Percentiles rank a stretch among this genome's conserved stretches.
phyloP scores from a whole-genome alignment of 139 green algal species.

The Chlamydomonas eustigma region DNA sequence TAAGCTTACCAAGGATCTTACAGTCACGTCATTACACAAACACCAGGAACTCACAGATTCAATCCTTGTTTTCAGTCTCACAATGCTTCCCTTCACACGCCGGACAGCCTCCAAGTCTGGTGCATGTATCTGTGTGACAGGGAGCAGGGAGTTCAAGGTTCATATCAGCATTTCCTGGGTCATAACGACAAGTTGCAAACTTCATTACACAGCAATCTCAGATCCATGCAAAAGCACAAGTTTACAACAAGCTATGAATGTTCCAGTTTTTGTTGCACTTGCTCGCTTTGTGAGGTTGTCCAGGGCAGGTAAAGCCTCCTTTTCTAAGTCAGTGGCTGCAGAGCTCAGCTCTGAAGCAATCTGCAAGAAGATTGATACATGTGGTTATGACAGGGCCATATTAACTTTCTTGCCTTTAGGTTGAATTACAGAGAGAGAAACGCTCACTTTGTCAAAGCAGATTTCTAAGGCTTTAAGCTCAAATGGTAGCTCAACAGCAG shows the following conservation, averaged over 20 bases:
- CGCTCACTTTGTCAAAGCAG: slow-evolving; percentile 16
- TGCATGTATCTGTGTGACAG: slow-evolving; percentile 40
- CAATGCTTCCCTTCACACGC: slow-evolving; percentile 74
- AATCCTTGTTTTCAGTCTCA: slow-evolving; percentile 48
- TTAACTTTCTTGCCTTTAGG: background rate
- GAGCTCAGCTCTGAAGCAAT: slow-evolving; percentile 64
- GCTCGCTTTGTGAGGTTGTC: slow-evolving; percentile 79
- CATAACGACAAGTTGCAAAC: background rate
- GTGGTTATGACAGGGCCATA: background rate
- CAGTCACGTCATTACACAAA: too few species aligned
- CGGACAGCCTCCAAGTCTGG: slow-evolving; percentile 87
- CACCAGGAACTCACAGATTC: slow-evolving; percentile 56
- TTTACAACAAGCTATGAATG: too few species aligned
- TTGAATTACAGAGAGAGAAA: too few species aligned
- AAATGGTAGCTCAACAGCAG: slow-evolving; percentile 28
- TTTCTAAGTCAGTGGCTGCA: slow-evolving; percentile 69
- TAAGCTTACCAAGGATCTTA: too few species aligned
- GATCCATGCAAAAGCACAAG: too few species aligned
- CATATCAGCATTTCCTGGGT: slow-evolving; percentile 3
- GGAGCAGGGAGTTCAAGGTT: background rate
- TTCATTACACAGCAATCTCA: background rate
- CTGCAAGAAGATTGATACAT: slow-evolving; percentile 27
- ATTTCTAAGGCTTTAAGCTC: slow-evolving; percentile 45
- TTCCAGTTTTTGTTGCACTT: background rate
- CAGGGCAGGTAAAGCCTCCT: slow-evolving; percentile 70